phyloP scores from a whole-genome alignment of 108 stramenopile species.

The Aurantiochytrium sp. region DNA sequence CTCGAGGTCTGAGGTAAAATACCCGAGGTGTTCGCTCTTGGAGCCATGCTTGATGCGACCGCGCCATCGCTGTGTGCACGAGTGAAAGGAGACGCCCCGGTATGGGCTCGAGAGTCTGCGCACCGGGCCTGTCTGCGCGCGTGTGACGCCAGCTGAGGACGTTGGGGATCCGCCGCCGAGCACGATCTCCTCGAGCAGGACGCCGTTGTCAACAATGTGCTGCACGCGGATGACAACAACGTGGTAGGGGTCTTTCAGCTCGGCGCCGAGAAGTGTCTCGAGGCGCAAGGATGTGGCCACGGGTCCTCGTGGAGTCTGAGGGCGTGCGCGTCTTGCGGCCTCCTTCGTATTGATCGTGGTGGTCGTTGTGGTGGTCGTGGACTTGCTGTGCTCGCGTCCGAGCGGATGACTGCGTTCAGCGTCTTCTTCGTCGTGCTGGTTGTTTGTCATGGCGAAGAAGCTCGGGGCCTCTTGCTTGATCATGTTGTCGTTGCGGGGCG shows the following conservation, averaged over 20 bases:
- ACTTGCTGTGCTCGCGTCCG: not conserved
- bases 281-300: not conserved
- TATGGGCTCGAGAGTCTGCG: not conserved
- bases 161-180: not conserved
- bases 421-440: too few relatives aligned
- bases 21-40: not conserved
- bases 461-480: too few relatives aligned
- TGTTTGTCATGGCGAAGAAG: too few relatives aligned
- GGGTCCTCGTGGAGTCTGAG: not conserved
- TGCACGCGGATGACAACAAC: not conserved
- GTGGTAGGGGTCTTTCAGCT: not conserved
- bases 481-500: too few relatives aligned
- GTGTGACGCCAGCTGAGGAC: not conserved
- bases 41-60: constrained; percentile 10
- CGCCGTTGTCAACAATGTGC: not conserved
- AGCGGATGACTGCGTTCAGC: not conserved
- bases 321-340: not conserved
- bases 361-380: not conserved
- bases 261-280: not conserved
- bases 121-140: not conserved
- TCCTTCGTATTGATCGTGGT: not conserved
- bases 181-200: not conserved
- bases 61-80: not conserved
- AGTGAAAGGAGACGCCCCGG: constrained; percentile 4
- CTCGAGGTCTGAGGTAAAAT: not conserved